Base-by-base conservation (phyloP, 2,329 filamentous ascomycete genomes). In the Mycosphaerella sp. region DNA sequence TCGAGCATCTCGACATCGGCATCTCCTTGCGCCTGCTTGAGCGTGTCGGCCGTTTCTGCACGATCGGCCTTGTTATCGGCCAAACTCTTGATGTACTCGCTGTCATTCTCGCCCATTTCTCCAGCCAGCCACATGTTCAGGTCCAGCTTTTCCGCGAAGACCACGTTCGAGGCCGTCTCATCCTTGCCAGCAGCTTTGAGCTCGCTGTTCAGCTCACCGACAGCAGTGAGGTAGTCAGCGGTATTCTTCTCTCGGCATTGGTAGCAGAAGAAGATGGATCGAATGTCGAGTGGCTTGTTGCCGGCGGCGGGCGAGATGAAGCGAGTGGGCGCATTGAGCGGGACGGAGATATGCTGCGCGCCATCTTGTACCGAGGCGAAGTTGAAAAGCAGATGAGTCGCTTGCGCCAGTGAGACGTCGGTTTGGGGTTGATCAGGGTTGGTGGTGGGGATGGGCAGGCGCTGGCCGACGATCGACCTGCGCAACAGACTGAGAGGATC, bases 241-340 rank as follows among this genome's bases (percentile, higher is more conserved):
- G 95, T 89, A 49, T 86, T 82, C 49, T 86, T 82, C 73, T 97
- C 91, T 69, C 89, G 89, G 72, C 96, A 94, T 64, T 87, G 78
- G 89, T 89, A 98, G 50, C 89, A 89, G 67, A 97, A 95, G 75
- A 91, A 96, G 71, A 96, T 91, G 68, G 86, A 93, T 66, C 93
- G 89, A 61, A 98, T 77, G 67, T 96, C 88, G 14, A 66, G 54
- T 3, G 55, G 53, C 44, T 60, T 60, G 27, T 57, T 53, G 35
- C 61, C 63, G 7, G 54, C 51, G 3, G 57, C 80, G 52, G 81
- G 79, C n/a, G 88, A 90, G 54, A 87, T 79, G 74, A 97, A 97
- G 62, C 93, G 88, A 60, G 93, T 98, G 8, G 84, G 78, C 55
- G 47, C 73, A 68, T 44, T 79, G 79, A 62, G 78, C 70, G 53